These are phyloP conservation scores for Talaromyces sp. DNA, from an alignment of 2,329 filamentous ascomycete species.

Conservation along the genomic window DNA sequence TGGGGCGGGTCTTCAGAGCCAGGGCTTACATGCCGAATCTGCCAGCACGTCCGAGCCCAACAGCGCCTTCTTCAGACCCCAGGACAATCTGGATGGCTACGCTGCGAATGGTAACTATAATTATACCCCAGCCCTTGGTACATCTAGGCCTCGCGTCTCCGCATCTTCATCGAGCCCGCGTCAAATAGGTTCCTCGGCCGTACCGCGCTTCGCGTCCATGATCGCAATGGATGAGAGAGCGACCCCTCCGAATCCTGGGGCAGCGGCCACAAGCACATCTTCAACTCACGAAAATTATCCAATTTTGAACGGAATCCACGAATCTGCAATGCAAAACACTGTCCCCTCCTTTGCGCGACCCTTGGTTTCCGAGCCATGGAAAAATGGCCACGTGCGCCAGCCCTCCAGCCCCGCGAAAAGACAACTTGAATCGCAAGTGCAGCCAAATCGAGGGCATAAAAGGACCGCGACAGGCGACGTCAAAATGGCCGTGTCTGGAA, in stretches of 20 bases:
- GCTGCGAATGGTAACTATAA: neutral
- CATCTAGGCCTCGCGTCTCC: neutral
- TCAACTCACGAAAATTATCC: neutral
- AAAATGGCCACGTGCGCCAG: conserved; percentile 5
- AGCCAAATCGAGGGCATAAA: conserved; percentile 52
- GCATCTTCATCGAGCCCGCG: neutral
- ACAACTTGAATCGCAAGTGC: neutral
- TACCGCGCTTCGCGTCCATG: conserved; percentile 9
- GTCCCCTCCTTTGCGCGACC: conserved; percentile 1
- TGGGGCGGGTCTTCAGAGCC: neutral
- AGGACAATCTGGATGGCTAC: neutral
- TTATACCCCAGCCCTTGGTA: no score
- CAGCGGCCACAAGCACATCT: neutral
- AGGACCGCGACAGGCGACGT: conserved; percentile 71
- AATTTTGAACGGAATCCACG: neutral
- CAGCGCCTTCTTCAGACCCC: neutral
- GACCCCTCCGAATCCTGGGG: neutral
- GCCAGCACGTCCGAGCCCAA: neutral
- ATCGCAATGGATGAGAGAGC: conserved; percentile 8
- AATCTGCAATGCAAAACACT: neutral
- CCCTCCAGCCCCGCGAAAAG: conserved; percentile 11
- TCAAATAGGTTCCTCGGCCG: conserved; percentile 11
- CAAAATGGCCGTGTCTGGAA: conserved; percentile 45
- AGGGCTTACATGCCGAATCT: neutral
- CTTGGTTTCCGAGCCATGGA: neutral